Percentiles rank a stretch among this genome's conserved stretches.
These are phyloP conservation scores for Podospora comata DNA, from an alignment of 495 filamentous ascomycete genomes.

Conservation along the genomic window DNA sequence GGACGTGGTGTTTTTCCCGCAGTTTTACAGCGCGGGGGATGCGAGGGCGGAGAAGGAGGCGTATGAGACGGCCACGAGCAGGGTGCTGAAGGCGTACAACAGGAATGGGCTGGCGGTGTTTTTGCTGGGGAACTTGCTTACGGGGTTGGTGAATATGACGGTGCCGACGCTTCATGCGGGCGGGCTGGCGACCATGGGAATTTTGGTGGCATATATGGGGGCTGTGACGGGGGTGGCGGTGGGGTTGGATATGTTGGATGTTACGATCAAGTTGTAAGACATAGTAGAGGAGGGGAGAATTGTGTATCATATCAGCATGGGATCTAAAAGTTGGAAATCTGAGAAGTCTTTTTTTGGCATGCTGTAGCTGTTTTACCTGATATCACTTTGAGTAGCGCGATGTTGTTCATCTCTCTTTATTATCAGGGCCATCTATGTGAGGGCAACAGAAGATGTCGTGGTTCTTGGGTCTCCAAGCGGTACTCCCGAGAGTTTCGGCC, in stretches of 20 bases:
- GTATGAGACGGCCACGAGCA: conserved; percentile 67
- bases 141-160: conserved; percentile 82
- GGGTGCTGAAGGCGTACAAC: conserved; percentile 77
- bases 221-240: conserved; percentile 66
- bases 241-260: conserved; percentile 62
- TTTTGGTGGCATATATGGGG: conserved; percentile 69
- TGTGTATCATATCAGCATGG: neutral
- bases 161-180: conserved; percentile 72
- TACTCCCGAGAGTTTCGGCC: neutral
- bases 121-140: conserved; percentile 82
- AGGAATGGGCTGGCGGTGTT: conserved; percentile 85
- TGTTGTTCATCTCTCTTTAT: neutral
- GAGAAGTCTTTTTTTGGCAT: neutral
- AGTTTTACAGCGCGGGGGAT: conserved; percentile 55
- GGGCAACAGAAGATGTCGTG: neutral
- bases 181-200: conserved; percentile 60
- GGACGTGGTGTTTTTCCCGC: conserved; percentile 74
- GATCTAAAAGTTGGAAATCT: neutral
- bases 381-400: neutral
- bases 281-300: neutral
- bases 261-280: conserved; percentile 72
- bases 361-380: neutral
- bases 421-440: neutral
- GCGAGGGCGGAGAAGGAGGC: conserved; percentile 53
- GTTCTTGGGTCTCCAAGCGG: neutral